A percentile compares a stretch with the other conserved stretches of the same genome.
Conservation (phyloP, 768 basidiomycete species). For the Lactifluus subvellereus region DNA sequence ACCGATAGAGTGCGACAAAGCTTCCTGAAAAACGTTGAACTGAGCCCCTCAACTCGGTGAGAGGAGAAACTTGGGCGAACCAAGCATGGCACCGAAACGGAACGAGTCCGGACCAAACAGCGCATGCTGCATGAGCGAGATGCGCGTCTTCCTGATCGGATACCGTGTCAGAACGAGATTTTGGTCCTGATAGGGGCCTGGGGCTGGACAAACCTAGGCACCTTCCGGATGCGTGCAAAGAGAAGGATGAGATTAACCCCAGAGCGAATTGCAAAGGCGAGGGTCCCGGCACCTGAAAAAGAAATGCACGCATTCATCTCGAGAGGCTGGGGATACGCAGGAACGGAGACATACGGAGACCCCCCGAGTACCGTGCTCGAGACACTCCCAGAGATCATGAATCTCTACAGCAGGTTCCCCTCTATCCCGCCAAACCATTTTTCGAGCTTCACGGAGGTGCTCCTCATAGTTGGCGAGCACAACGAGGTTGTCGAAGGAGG, state of each 20-base stretch:
- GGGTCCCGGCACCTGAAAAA: slow-evolving; percentile 62
- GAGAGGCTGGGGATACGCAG: background rate
- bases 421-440: slow-evolving; percentile 75
- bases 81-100: slow-evolving; percentile 85
- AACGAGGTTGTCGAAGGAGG: slow-evolving; percentile 81
- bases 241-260: slow-evolving; percentile 77
- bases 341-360: slow-evolving; percentile 50
- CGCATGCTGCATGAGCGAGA: slow-evolving; percentile 71
- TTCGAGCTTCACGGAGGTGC: slow-evolving; percentile 61
- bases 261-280: slow-evolving; percentile 79
- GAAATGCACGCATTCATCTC: background rate
- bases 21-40: slow-evolving; percentile 41
- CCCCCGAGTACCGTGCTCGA: slow-evolving; percentile 64
- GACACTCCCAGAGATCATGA: slow-evolving; percentile 53
- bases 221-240: slow-evolving; percentile 56
- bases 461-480: slow-evolving; percentile 83
- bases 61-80: slow-evolving; percentile 31
- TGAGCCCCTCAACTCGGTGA: background rate
- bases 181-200: too few relatives aligned
- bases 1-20: slow-evolving; percentile 74
- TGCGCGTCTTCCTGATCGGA: slow-evolving; percentile 48
- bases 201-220: background rate
- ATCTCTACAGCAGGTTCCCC: slow-evolving; percentile 73
- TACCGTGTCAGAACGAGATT: background rate
- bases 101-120: slow-evolving; percentile 79